Percentiles rank a stretch among this genome's conserved stretches.
phyloP scores from a whole-genome alignment of 2,329 filamentous ascomycete genomes.

The Hypoxylon sp. region DNA sequence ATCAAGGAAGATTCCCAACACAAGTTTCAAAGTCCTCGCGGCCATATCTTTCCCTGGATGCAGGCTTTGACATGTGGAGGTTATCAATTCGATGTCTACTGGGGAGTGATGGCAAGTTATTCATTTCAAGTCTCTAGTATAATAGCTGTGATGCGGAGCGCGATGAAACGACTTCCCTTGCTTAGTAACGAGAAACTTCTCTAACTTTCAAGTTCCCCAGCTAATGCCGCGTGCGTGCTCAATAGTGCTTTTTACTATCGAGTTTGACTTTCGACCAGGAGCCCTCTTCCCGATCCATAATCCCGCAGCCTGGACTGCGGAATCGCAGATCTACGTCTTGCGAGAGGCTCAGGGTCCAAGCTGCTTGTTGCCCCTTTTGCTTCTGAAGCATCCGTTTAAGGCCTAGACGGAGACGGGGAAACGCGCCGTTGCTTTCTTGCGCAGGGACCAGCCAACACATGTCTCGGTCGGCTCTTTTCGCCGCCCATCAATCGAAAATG shows the following conservation, averaged over 20 bases:
- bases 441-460: constrained; percentile 36
- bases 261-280: constrained; percentile 11
- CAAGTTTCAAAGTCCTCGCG: constrained; percentile 17
- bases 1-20: background rate
- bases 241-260: constrained; percentile 31
- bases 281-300: constrained; percentile 25
- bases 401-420: constrained; percentile 21
- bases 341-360: constrained; percentile 16
- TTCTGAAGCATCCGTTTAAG: constrained; percentile 23
- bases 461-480: constrained; percentile 38
- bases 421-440: constrained; percentile 15
- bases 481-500: constrained; percentile 13
- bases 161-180: background rate
- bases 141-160: background rate
- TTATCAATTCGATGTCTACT: background rate
- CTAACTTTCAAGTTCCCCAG: background rate
- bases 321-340: constrained; percentile 23
- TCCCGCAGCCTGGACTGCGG: constrained; percentile 6
- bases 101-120: background rate
- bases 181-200: background rate
- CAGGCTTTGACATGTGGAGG: background rate
- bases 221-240: constrained; percentile 8
- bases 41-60: background rate
- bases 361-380: constrained; percentile 20
- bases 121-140: background rate